A percentile compares a stretch with the other conserved stretches of the same genome.
Conservation (phyloP, 2,329 filamentous ascomycete genomes). For the Cryoendolithus antarcticus region DNA sequence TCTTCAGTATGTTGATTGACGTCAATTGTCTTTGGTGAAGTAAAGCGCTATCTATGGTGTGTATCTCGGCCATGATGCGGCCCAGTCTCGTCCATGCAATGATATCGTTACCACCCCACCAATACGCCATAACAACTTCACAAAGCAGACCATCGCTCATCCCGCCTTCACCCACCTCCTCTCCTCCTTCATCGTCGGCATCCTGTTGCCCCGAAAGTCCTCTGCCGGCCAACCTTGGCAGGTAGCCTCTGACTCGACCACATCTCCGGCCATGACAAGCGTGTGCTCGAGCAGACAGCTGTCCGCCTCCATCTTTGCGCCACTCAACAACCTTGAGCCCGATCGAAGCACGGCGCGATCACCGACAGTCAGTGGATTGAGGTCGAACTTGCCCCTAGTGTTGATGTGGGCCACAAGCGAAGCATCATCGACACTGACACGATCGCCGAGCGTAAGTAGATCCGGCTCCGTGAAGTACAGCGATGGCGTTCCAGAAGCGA, state of each 20-base stretch:
- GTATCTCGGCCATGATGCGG: no score
- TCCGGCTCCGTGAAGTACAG: slow-evolving; percentile 48
- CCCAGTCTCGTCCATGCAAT: no score
- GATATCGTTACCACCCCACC: no score
- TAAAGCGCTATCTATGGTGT: no score
- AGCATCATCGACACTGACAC: slow-evolving; percentile 44
- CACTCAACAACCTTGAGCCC: slow-evolving; percentile 41
- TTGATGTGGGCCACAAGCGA: slow-evolving; percentile 47
- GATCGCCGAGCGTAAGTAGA: slow-evolving; percentile 40
- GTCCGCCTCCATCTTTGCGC: slow-evolving; percentile 41
- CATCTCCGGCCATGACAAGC: slow-evolving; percentile 44
- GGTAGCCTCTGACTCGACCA: slow-evolving; percentile 38
- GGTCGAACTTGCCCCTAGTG: slow-evolving; percentile 43
- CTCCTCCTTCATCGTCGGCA: slow-evolving; percentile 15
- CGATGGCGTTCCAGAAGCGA: slow-evolving; percentile 40
- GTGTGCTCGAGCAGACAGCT: slow-evolving; percentile 46
- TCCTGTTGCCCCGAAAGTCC: slow-evolving; percentile 23
- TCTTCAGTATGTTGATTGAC: no score
- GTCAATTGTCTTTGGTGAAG: no score
- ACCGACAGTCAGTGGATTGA: slow-evolving; percentile 40
- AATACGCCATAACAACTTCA: no score
- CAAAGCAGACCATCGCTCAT: no score
- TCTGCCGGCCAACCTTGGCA: slow-evolving; percentile 46
- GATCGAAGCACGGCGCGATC: slow-evolving; percentile 41
- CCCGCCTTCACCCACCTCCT: slow-evolving; percentile 8